A percentile compares a stretch with the other conserved stretches of the same genome.
phyloP scores from a whole-genome alignment of 2,329 filamentous ascomycete genomes.

The Corynespora cassiicola region DNA sequence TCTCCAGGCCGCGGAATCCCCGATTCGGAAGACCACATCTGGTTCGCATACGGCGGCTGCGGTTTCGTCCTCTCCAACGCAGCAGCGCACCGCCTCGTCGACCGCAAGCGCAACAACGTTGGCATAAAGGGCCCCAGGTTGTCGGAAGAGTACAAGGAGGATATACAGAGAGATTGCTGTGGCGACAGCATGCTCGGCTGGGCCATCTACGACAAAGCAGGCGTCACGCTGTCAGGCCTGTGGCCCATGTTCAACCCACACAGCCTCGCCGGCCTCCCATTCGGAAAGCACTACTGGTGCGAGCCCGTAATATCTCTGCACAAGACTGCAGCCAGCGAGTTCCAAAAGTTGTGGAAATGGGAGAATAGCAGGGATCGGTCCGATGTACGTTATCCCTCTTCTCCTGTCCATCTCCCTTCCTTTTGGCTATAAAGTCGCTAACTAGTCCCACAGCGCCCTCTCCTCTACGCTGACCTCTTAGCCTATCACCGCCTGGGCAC shows the following conservation, averaged over 20 bases:
- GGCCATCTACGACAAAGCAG: conserved; percentile 26
- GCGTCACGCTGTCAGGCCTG: conserved; percentile 26
- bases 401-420: background rate
- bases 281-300: conserved; percentile 44
- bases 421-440: conserved; percentile 8
- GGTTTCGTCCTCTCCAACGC: conserved; percentile 48
- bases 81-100: conserved; percentile 55
- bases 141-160: conserved; percentile 14
- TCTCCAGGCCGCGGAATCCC: conserved; percentile 9
- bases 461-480: conserved; percentile 17
- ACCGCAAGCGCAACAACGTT: conserved; percentile 33
- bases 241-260: conserved; percentile 50
- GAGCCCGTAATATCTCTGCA: conserved; percentile 41
- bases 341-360: conserved; percentile 53
- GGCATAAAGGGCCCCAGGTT: conserved; percentile 14
- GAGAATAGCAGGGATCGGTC: conserved; percentile 25
- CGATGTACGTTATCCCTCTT: background rate
- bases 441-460: conserved; percentile 4
- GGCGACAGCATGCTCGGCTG: conserved; percentile 31
- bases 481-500: conserved; percentile 9
- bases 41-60: conserved; percentile 46
- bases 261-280: conserved; percentile 39
- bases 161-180: conserved; percentile 46
- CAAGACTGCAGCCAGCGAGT: conserved; percentile 44
- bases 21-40: conserved; percentile 43